Percentiles rank a stretch among this genome's conserved stretches.
phyloP scores from a whole-genome alignment of 331 rosid species.

The Quercus phellos region DNA sequence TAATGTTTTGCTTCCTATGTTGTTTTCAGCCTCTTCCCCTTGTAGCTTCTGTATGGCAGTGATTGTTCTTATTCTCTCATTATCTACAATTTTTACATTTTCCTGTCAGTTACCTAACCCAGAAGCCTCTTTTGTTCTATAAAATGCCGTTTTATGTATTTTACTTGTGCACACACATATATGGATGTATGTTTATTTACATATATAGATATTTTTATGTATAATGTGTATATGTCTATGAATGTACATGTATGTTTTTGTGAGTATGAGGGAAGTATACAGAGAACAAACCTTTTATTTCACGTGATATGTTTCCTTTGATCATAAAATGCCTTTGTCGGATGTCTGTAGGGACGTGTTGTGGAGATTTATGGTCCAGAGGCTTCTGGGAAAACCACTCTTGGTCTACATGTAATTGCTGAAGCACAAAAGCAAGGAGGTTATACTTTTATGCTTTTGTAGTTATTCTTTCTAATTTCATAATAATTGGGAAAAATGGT shows the following conservation, averaged over 20 bases:
- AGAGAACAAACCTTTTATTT: not conserved
- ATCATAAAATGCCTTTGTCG: slow-evolving; percentile 21
- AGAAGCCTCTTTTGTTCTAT: not conserved
- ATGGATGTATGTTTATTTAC: too few relatives aligned
- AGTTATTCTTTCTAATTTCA: not conserved
- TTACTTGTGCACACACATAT: not conserved
- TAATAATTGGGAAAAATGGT: not conserved
- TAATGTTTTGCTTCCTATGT: not conserved
- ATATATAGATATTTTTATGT: too few relatives aligned
- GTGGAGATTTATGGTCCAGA: slow-evolving; percentile 90
- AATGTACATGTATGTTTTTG: not conserved
- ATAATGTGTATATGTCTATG: not conserved
- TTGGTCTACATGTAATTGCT: slow-evolving; percentile 79
- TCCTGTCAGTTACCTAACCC: not conserved
- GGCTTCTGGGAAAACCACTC: slow-evolving; percentile 91
- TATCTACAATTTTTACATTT: not conserved
- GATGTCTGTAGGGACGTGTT: slow-evolving; percentile 68
- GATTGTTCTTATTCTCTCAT: not conserved
- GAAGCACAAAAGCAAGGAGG: slow-evolving; percentile 96
- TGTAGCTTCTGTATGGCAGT: not conserved
- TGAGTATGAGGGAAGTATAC: not conserved
- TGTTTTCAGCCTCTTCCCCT: not conserved
- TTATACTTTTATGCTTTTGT: slow-evolving; percentile 17
- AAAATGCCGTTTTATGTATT: not conserved
- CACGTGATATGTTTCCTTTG: slow-evolving; percentile 2